Evolutionary conservation across 768 basidiomycete species (phyloP).

Genomic region (Gloeostereum incarnatum): DNA sequence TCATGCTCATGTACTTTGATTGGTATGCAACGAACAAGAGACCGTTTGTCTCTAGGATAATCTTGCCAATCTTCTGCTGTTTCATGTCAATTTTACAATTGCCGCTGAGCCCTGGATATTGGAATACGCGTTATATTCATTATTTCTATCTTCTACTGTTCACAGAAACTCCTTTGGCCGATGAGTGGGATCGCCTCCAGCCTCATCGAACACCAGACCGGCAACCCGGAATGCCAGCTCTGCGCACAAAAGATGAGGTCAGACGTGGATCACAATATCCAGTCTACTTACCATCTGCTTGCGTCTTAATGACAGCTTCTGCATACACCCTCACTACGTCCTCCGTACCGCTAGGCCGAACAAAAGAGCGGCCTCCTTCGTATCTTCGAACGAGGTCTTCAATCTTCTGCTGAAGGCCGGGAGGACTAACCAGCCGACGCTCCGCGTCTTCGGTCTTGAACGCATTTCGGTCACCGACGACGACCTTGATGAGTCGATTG

Average conservation of each 20-base stretch:
- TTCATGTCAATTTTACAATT: too few relatives aligned
- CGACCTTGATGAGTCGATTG: constrained; percentile 90
- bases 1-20: too few relatives aligned
- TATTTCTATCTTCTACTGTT: too few relatives aligned
- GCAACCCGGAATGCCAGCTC: constrained; percentile 84
- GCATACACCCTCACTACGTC: constrained; percentile 98
- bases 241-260: too few relatives aligned
- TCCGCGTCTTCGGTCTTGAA: constrained; percentile 96
- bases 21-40: too few relatives aligned
- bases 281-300: constrained; percentile 90
- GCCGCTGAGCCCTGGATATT: too few relatives aligned
- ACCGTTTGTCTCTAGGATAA: too few relatives aligned
- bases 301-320: constrained; percentile 65
- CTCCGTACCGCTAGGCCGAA: constrained; percentile 95
- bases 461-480: constrained; percentile 68
- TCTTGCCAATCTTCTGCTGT: too few relatives aligned
- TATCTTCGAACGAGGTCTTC: constrained; percentile 73
- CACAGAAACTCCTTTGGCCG: constrained; percentile 77
- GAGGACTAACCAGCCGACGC: constrained; percentile 73
- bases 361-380: constrained; percentile 85
- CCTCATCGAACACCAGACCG: constrained; percentile 76
- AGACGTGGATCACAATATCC: too few relatives aligned
- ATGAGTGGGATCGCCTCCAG: constrained; percentile 65
- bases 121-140: too few relatives aligned
- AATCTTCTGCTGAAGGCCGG: constrained; percentile 71